A percentile compares a stretch with the other conserved stretches of the same genome.
Evolutionary conservation across 1,139 yeast species (phyloP).

Genomic region (Magnusiomyces tetraspermus): DNA sequence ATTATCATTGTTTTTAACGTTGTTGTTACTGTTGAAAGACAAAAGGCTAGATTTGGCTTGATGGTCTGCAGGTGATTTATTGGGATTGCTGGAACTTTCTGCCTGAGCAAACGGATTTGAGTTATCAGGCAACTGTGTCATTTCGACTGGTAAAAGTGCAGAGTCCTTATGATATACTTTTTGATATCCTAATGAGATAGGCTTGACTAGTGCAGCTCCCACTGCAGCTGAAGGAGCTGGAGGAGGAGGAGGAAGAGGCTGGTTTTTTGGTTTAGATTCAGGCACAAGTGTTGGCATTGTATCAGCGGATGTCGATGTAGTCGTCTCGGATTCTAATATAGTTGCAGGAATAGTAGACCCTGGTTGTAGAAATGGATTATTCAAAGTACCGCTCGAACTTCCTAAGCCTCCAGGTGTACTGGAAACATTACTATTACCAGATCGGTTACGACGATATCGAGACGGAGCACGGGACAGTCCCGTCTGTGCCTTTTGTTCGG

Average conservation of each 20-base stretch:
- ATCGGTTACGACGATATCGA: neutral
- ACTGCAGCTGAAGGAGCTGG: neutral
- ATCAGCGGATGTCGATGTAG: too few relatives aligned
- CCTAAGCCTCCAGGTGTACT: neutral
- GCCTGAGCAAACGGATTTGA: neutral
- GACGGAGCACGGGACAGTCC: neutral
- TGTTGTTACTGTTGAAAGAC: neutral
- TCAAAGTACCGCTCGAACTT: too few relatives aligned
- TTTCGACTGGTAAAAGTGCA: neutral
- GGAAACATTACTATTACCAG: too few relatives aligned
- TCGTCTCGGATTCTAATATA: too few relatives aligned
- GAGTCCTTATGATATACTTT: constrained; percentile 5
- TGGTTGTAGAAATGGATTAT: too few relatives aligned
- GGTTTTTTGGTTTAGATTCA: neutral
- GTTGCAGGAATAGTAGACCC: too few relatives aligned
- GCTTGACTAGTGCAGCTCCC: neutral
- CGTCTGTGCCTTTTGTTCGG: neutral
- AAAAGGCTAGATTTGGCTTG: too few relatives aligned
- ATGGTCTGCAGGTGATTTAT: too few relatives aligned
- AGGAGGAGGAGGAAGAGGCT: neutral
- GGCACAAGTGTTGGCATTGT: neutral
- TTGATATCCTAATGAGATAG: constrained; percentile 6
- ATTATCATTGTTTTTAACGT: neutral
- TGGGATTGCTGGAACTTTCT: too few relatives aligned
- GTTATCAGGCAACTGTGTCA: neutral